Percentiles rank a stretch among this genome's conserved stretches.
Evolutionary conservation across 2,329 filamentous ascomycete genomes (phyloP).

Genomic region (Claviceps spartinae): DNA sequence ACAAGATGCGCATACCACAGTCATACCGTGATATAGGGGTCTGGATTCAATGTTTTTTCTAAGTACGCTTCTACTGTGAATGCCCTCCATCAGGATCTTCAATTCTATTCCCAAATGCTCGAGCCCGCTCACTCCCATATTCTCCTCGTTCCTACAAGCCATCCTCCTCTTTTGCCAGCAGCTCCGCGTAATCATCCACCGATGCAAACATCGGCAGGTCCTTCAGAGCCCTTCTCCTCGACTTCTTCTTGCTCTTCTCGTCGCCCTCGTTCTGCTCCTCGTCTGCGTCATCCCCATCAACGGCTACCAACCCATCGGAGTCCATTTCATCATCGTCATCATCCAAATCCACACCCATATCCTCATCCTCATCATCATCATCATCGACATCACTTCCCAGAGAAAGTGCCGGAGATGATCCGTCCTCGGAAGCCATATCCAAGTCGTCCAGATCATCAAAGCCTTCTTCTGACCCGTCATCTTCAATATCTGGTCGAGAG

Average conservation of each 20-base stretch:
- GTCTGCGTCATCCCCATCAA: conserved; percentile 22
- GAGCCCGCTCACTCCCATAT: too few relatives aligned
- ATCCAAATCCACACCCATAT: conserved; percentile 23
- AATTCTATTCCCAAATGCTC: too few relatives aligned
- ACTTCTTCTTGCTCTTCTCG: conserved; percentile 26
- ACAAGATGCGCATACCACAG: too few relatives aligned
- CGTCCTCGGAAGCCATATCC: conserved; percentile 35
- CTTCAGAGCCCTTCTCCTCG: conserved; percentile 75
- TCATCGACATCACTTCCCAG: conserved; percentile 33
- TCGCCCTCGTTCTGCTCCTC: conserved; percentile 51
- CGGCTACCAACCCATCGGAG: conserved; percentile 26
- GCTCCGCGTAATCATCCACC: conserved; percentile 80
- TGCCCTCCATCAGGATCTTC: too few relatives aligned
- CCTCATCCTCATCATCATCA: conserved; percentile 25
- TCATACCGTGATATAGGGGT: too few relatives aligned
- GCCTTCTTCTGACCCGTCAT: conserved; percentile 37
- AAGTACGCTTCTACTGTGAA: too few relatives aligned
- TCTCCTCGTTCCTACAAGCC: conserved; percentile 15
- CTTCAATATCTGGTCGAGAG: conserved; percentile 52
- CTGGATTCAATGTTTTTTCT: too few relatives aligned
- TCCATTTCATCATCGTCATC: conserved; percentile 22
- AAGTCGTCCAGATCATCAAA: conserved; percentile 36
- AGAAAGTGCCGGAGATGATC: conserved; percentile 20
- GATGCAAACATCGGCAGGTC: conserved; percentile 85
- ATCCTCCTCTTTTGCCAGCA: conserved; percentile 61